Percentiles rank a stretch among this genome's conserved stretches.
Evolutionary conservation across 345 rosid genomes (phyloP).

Genomic region (Syzygium aromaticum): DNA sequence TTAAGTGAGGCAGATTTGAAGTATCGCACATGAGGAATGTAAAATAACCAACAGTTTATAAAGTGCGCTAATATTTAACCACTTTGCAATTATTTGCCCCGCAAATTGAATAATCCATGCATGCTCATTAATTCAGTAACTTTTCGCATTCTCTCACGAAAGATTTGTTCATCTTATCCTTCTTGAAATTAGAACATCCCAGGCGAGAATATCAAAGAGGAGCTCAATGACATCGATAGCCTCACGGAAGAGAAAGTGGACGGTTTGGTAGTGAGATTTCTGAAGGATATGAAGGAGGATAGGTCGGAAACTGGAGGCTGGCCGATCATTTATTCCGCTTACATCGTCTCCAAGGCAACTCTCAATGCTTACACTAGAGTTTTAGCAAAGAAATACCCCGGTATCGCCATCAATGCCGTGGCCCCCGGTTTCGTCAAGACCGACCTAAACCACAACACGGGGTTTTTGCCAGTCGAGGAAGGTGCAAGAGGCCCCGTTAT

Average conservation of each 20-base stretch:
- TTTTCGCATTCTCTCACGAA: too few relatives aligned
- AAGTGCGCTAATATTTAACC: too few relatives aligned
- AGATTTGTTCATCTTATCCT: not conserved
- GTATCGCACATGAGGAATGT: not conserved
- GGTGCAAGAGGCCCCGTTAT: not conserved
- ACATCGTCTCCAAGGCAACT: too few relatives aligned
- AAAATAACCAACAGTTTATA: not conserved
- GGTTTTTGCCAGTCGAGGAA: not conserved
- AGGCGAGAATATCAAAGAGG: not conserved
- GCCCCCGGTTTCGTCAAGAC: not conserved
- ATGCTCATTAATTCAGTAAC: too few relatives aligned
- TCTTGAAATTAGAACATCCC: not conserved
- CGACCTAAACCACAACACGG: not conserved
- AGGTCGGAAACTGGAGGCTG: not conserved
- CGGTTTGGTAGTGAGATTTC: constrained; percentile 1
- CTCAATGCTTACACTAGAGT: not conserved
- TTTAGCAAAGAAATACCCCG: not conserved
- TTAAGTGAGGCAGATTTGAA: not conserved
- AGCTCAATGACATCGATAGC: not conserved
- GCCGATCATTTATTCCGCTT: too few relatives aligned
- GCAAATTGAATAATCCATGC: too few relatives aligned
- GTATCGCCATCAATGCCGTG: not conserved
- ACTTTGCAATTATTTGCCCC: too few relatives aligned
- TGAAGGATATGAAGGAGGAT: constrained; percentile 8
- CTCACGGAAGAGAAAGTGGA: constrained; percentile 9